Base-by-base conservation (phyloP, 2,329 filamentous ascomycete species). In the Tolypocladium capitatum region DNA sequence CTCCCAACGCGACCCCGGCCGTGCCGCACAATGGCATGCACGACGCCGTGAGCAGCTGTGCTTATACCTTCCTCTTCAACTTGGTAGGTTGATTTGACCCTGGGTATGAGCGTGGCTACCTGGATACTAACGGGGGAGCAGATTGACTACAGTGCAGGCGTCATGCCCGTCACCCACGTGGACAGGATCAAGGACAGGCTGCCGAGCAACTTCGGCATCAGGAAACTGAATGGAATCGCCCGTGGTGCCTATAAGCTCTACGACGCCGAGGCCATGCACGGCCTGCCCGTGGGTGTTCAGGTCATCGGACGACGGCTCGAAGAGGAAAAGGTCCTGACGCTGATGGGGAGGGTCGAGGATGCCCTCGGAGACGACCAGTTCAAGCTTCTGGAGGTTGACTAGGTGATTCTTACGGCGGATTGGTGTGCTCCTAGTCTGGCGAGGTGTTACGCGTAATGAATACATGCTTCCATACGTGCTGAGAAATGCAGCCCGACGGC, bases 21-120 rank as follows among this genome's bases (percentile, higher is more conserved):
- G 78, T 94, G 4, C 89, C 89, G 1, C 89, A 94, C 61, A 79
- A 82, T 43, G 89, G 81, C 0, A 96, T 95, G 88, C 78, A 80
- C 55, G 82, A 91, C 56, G 87, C 87, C 3, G 81, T 92, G 41
- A 85, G 84, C 52, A 87, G 83, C 55, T 96, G 90, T 58, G 89
- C 88, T 1, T 96, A 97, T 60, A 96, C 90, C 0, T 95, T 96
- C 62, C 67, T 95, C 48, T 97, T 92, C 70, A 96, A 96, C 58
- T 55, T 96, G 58, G 83, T 86, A 68, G 65, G 78, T 68, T 7
- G 13, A 24, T 3, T 9, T 8, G 1, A 14, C 11, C 4, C 11
- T 21, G 4, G 16, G 27, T 4, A 2, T 4, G 16, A 5, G 5
- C 4, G 8, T n/a, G 10, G 4, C 10, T 35, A 28, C 11, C 51